Conservation (phyloP, 192 early-diverging fungal species). For the Rhizophagus clarus region DNA sequence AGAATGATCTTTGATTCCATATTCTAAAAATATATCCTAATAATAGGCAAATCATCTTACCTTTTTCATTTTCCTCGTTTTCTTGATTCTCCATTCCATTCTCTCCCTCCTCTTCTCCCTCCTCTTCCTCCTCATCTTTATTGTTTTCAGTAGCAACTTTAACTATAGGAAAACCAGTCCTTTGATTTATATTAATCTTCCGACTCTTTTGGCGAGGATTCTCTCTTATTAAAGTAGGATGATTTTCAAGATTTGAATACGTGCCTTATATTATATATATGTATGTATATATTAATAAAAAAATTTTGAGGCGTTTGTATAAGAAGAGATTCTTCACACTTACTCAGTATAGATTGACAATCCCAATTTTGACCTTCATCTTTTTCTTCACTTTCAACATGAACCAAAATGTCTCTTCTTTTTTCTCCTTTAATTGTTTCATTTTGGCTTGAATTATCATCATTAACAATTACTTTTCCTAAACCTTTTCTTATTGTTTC, state of each 20-base stretch:
- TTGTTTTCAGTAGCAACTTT: slow-evolving; percentile 29
- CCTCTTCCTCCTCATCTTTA: slow-evolving; percentile 38
- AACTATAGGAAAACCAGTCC: slow-evolving; percentile 68
- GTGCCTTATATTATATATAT: slow-evolving; percentile 46
- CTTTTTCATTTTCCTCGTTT: slow-evolving; percentile 28
- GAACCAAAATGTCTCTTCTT: slow-evolving; percentile 51
- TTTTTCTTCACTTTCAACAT: slow-evolving; percentile 47
- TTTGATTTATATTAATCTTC: slow-evolving; percentile 71
- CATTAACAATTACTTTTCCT: slow-evolving; percentile 36
- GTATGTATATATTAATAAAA: not conserved
- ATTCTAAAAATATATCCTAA: not conserved
- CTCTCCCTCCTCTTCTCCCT: not conserved
- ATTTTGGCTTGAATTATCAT: slow-evolving; percentile 39
- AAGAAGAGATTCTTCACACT: slow-evolving; percentile 2
- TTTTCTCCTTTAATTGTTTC: slow-evolving; percentile 45
- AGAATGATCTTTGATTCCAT: not conserved
- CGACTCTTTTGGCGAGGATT: slow-evolving; percentile 31
- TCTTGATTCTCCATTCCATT: slow-evolving; percentile 27
- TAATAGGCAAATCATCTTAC: not conserved
- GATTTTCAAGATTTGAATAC: slow-evolving; percentile 94
- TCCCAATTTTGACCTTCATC: slow-evolving; percentile 78
- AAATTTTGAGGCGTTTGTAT: not conserved
- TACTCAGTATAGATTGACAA: slow-evolving; percentile 83
- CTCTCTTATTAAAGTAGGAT: slow-evolving; percentile 82
- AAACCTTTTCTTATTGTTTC: slow-evolving; percentile 62